These are phyloP conservation scores for Ustulina deusta DNA, from an alignment of 2,329 filamentous ascomycete genomes.

Conservation along the genomic window DNA sequence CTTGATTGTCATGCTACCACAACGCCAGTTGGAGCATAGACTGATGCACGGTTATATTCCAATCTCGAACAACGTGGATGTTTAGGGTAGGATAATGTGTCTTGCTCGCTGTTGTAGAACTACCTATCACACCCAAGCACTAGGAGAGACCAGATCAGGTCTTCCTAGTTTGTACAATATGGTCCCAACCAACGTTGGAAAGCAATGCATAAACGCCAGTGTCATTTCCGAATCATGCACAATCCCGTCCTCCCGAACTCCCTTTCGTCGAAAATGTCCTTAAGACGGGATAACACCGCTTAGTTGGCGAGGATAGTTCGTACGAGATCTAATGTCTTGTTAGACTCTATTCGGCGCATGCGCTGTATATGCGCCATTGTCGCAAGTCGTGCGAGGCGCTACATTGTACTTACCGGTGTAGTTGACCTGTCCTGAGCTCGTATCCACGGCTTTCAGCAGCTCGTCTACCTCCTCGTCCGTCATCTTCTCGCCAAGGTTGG, in stretches of 20 bases:
- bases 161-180: constrained; percentile 41
- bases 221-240: constrained; percentile 46
- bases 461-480: constrained; percentile 98
- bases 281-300: constrained; percentile 36
- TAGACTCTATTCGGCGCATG: constrained; percentile 19
- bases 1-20: background rate
- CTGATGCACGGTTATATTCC: background rate
- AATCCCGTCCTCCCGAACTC: constrained; percentile 46
- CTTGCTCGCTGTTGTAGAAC: constrained; percentile 22
- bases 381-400: background rate
- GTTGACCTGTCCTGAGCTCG: constrained; percentile 95
- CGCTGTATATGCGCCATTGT: background rate
- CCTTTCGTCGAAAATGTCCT: constrained; percentile 39
- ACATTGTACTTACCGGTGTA: constrained; percentile 78
- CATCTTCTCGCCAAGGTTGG: constrained; percentile 99
- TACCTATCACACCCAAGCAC: constrained; percentile 33
- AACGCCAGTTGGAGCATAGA: background rate
- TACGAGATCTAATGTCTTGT: constrained; percentile 73
- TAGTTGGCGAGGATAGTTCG: constrained; percentile 89
- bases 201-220: constrained; percentile 48
- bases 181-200: constrained; percentile 38
- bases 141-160: constrained; percentile 39
- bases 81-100: constrained; percentile 16
- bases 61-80: background rate
- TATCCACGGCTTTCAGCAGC: constrained; percentile 97